phyloP scores from a whole-genome alignment of 1,284 basidiomycete species.

The Pseudozyma sp. region DNA sequence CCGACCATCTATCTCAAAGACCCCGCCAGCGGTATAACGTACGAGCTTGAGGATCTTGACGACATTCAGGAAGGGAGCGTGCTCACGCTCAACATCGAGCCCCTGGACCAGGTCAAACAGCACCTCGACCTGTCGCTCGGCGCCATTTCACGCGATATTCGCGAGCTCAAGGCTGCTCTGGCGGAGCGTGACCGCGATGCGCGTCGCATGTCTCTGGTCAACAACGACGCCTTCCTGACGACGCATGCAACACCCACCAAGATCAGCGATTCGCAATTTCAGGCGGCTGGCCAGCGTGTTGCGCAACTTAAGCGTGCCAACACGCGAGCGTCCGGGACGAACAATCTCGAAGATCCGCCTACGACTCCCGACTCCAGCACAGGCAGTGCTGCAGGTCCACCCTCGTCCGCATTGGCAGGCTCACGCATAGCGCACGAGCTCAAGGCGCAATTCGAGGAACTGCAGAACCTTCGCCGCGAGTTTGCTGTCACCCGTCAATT shows the following conservation, averaged over 20 bases:
- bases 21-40: constrained; percentile 87
- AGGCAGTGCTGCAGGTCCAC: background rate
- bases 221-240: constrained; percentile 19
- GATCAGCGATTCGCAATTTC: constrained; percentile 65
- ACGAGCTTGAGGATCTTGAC: constrained; percentile 94
- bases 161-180: constrained; percentile 83
- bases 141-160: constrained; percentile 86
- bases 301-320: constrained; percentile 58
- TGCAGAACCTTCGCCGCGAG: constrained; percentile 90
- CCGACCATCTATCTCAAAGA: constrained; percentile 96
- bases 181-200: constrained; percentile 62
- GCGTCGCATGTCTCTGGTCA: constrained; percentile 37
- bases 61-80: constrained; percentile 89
- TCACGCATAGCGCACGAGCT: constrained; percentile 73
- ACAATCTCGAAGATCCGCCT: constrained; percentile 11
- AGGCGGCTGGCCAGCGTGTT: constrained; percentile 61
- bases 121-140: constrained; percentile 93
- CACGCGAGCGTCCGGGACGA: constrained; percentile 27
- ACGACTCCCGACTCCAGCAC: background rate
- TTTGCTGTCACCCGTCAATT: constrained; percentile 92
- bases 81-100: constrained; percentile 93
- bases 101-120: constrained; percentile 97
- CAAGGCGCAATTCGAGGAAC: constrained; percentile 90
- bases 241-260: constrained; percentile 36
- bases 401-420: constrained; percentile 27